Base-by-base conservation (phyloP, 1,284 basidiomycete genomes). In the Anthracocystis setariae region DNA sequence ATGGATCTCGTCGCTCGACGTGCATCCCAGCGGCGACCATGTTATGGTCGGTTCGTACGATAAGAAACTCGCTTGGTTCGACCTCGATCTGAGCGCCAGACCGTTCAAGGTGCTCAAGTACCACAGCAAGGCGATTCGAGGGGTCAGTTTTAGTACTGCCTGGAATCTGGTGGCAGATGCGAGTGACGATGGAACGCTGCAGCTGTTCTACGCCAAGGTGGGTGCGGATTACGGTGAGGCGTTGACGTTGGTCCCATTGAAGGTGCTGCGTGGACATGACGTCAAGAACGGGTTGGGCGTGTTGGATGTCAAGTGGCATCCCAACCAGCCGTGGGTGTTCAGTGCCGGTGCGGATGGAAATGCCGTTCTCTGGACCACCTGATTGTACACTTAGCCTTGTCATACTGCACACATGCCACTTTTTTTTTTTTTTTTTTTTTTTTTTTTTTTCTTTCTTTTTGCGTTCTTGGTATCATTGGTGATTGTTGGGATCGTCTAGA, bases 41-140 rank as follows among this genome's bases (percentile, higher is more conserved):
- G 85, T 99, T 66, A 92, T 99, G 73, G 91, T 99, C 42, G 96
- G 96, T 63, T 92, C 92, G 51, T 98, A 98, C 84, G 96, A 99
- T 85, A 91, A 92, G 76, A 95, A 97, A 84, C 86, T 98, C 17
- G 94, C 92, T 79, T 99, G 96, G 96, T 98, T 98, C 84, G 96
- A 99, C 85, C 86, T 98, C 62, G 96, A 98, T 81, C 88, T 98
- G 54, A 92, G 90, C 77, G 90, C 91, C 74, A 94, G 95, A 83
- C 96, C 96, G 1, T 98, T 94, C 88, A 96, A 96, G 85, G 90
- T 96, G 58, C 86, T 99, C 75, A 89, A 94, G 90, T 98, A 98
- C 84, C 96, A 98, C 85, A 86, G 90, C 8, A 90, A 91, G 62
- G 96, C 96, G 21, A 91, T 99, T 69, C 90, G 96, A 62, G 90